Percentiles rank a stretch among this genome's conserved stretches.
phyloP scores from a whole-genome alignment of 306 rosid genomes.

The Luffa acutangula region DNA sequence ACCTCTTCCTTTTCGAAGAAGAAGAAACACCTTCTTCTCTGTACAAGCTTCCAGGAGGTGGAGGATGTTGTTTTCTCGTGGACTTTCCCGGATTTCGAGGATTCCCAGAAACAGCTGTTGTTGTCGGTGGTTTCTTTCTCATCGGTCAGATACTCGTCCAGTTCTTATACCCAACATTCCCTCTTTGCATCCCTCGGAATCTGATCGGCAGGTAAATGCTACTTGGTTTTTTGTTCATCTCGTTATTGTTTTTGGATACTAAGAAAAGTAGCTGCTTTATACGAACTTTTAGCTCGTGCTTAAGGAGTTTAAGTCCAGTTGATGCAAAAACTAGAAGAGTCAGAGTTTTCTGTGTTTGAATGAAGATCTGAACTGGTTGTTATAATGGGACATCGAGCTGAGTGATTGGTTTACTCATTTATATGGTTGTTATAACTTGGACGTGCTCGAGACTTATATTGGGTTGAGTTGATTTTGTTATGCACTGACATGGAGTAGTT shows the following conservation, averaged over 20 bases:
- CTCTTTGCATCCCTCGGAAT: conserved; percentile 16
- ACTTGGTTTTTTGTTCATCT: not conserved
- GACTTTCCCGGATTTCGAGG: conserved; percentile 39
- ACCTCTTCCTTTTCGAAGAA: not conserved
- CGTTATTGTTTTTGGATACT: not conserved
- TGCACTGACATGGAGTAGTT: not conserved
- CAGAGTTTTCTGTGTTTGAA: not conserved
- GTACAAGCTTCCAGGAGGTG: not conserved
- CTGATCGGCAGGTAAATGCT: conserved; percentile 32
- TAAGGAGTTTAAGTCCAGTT: not conserved
- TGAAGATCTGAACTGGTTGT: not conserved
- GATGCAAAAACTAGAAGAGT: not conserved
- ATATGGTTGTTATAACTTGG: not conserved
- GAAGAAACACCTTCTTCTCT: not conserved
- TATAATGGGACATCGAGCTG: not conserved
- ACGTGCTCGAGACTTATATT: not conserved
- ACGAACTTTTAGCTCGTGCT: not conserved
- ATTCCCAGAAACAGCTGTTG: conserved; percentile 34
- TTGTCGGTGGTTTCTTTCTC: conserved; percentile 32
- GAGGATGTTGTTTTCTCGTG: conserved; percentile 43
- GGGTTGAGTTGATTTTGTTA: not conserved
- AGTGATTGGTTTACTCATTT: not conserved
- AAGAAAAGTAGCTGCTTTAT: not conserved
- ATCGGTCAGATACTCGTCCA: conserved; percentile 19
- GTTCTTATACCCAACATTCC: conserved; percentile 6